These are phyloP conservation scores for Rhizopogon vulgaris DNA, from an alignment of 768 basidiomycete species.

Conservation along the genomic window DNA sequence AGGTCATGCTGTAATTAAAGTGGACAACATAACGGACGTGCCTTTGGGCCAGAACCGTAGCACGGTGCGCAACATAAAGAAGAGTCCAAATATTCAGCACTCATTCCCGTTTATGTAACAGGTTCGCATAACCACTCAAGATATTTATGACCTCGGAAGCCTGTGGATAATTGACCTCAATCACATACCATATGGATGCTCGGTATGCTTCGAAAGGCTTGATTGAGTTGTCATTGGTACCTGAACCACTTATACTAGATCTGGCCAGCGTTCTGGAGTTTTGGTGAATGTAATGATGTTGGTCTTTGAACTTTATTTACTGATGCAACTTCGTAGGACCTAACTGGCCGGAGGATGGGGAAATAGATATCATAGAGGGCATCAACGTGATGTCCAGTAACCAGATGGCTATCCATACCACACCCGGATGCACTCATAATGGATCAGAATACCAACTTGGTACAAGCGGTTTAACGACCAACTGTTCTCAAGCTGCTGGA, in stretches of 20 bases:
- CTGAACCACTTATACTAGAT: slow-evolving; percentile 10
- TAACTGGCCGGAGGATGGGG: slow-evolving; percentile 42
- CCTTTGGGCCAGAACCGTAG: slow-evolving; percentile 46
- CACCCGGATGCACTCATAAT: slow-evolving; percentile 30
- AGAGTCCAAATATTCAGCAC: slow-evolving; percentile 4
- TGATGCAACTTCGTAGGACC: slow-evolving; percentile 9
- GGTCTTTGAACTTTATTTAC: background rate
- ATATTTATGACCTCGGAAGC: slow-evolving; percentile 37
- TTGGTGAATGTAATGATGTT: slow-evolving; percentile 11
- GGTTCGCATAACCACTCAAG: slow-evolving; percentile 41
- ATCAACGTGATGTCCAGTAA: slow-evolving; percentile 48
- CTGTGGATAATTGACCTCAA: slow-evolving; percentile 41
- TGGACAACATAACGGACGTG: slow-evolving; percentile 64
- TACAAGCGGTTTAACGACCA: slow-evolving; percentile 11
- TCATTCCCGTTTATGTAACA: slow-evolving; percentile 10
- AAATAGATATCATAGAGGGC: slow-evolving; percentile 57
- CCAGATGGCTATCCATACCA: slow-evolving; percentile 54
- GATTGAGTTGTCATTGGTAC: slow-evolving; percentile 1
- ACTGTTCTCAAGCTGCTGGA: slow-evolving; percentile 20
- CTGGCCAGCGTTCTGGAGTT: slow-evolving; percentile 28
- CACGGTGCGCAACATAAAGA: slow-evolving; percentile 34
- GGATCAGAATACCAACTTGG: slow-evolving; percentile 28
- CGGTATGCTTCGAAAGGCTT: slow-evolving; percentile 27
- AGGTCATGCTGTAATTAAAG: slow-evolving; percentile 65
- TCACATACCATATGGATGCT: slow-evolving; percentile 54